Base-by-base conservation (phyloP, 805 yeast species). In the Hanseniaspora jakobsenii region DNA sequence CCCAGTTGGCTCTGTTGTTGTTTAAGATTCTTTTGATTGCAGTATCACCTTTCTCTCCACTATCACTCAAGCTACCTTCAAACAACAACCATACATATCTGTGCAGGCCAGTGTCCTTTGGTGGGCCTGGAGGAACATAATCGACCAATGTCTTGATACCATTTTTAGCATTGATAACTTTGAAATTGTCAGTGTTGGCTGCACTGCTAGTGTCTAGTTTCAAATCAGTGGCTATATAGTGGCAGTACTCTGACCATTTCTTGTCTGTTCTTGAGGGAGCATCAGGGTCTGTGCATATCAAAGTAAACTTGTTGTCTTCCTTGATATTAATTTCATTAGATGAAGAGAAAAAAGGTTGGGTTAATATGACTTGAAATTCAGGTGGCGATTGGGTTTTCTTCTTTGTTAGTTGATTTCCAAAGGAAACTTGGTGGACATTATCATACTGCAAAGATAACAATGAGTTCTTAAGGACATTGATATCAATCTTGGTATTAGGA, bases 281-380 rank as follows among this genome's bases (percentile, higher is more conserved):
- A 66, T 86, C 95, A 1, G 96, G 96, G 61, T 86, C 95, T 6
- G 95, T 87, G 51, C 86, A 53, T 2, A 82, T 81, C 51, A 87
- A 64, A 9, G 91, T 75, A 63, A 81, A 86, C 40, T 70, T 62
- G 14, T n/a, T n/a, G n/a, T n/a, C n/a, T n/a, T 55, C 49, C 34
- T 59, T 61, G 13, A 19, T 22, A 14, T 58, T 50, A 29, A 49
- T 47, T 4, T 21, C 4, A 16, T 18, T 36, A 7, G 9, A 16
- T n/a, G 44, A 29, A 13, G 50, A 70, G 67, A 50, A 77, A 65
- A 13, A 86, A 74, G 62, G 81, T 76, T 38, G 38, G 9, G 48
- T 36, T 14, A 46, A 31, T 21, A 36, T 32, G 13, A 39, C 40
- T 50, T 78, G 80, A 47, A 86, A 66, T 26, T 60, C 53, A 28